phyloP scores from a whole-genome alignment of 176 grass and related monocot species.

The Zea luxurians region DNA sequence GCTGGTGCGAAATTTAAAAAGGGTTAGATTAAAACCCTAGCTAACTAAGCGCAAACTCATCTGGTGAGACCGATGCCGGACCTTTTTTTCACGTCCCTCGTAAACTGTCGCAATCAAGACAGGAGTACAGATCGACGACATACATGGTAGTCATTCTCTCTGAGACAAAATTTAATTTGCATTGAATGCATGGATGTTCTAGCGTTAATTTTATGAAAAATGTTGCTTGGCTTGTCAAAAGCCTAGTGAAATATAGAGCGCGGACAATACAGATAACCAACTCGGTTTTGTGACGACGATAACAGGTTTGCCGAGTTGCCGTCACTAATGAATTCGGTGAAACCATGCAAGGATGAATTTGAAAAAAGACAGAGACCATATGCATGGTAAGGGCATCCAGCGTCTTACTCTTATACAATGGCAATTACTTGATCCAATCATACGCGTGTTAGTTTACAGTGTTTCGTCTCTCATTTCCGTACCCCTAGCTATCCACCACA shows the following conservation, averaged over 20 bases:
- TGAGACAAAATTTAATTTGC: no score
- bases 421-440: not conserved
- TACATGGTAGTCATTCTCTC: no score
- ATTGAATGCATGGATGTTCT: not conserved
- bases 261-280: no score
- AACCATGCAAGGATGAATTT: not conserved
- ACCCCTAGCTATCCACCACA: no score
- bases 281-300: no score
- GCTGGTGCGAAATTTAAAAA: not conserved
- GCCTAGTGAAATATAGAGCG: no score
- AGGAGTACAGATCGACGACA: no score
- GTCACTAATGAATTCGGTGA: not conserved
- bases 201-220: no score
- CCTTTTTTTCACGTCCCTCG: not conserved
- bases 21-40: slow-evolving; percentile 4
- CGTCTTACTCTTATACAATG: not conserved
- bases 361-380: not conserved
- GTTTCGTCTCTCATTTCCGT: not conserved
- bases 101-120: not conserved
- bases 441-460: not conserved
- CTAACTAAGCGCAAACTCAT: not conserved
- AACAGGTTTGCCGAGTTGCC: not conserved
- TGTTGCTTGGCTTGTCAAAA: no score
- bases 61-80: not conserved
- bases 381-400: not conserved